Conservation (phyloP, 2,329 filamentous ascomycete genomes). For the Pseudogymnoascus sp. region DNA sequence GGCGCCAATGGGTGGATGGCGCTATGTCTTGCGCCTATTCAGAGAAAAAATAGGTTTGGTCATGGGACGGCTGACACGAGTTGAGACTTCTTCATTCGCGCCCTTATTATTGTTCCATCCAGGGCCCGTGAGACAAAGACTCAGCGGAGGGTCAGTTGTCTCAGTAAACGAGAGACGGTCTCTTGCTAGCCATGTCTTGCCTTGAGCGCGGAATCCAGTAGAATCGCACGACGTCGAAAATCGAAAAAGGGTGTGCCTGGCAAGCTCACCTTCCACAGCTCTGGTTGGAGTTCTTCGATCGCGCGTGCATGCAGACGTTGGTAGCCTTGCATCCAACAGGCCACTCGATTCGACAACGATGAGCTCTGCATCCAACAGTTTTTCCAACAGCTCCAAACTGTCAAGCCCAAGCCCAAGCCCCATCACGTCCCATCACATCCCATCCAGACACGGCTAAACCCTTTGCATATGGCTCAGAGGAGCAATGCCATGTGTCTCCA, state of each 20-base stretch:
- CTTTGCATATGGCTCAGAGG: background rate
- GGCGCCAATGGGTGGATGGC: background rate
- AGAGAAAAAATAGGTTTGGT: background rate
- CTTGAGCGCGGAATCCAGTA: background rate
- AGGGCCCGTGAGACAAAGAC: conserved; percentile 2
- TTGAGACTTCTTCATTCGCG: background rate
- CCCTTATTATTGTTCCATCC: conserved; percentile 4
- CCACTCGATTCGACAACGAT: background rate
- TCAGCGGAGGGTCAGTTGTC: conserved; percentile 2
- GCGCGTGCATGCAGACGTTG: background rate
- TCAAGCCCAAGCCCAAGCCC: background rate
- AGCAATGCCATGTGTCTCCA: conserved; percentile 1
- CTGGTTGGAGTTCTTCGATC: background rate
- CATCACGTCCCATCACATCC: background rate
- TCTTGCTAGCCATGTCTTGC: background rate
- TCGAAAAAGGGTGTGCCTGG: background rate
- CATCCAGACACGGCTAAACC: background rate
- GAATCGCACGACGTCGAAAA: background rate
- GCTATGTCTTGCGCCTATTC: background rate
- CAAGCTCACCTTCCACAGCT: background rate
- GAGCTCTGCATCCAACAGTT: background rate
- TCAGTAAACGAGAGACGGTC: background rate
- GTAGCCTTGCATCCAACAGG: background rate
- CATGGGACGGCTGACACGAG: background rate
- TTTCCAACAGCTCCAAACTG: background rate